Conservation (phyloP, 2,329 filamentous ascomycete genomes). For the Drechslera avenae region DNA sequence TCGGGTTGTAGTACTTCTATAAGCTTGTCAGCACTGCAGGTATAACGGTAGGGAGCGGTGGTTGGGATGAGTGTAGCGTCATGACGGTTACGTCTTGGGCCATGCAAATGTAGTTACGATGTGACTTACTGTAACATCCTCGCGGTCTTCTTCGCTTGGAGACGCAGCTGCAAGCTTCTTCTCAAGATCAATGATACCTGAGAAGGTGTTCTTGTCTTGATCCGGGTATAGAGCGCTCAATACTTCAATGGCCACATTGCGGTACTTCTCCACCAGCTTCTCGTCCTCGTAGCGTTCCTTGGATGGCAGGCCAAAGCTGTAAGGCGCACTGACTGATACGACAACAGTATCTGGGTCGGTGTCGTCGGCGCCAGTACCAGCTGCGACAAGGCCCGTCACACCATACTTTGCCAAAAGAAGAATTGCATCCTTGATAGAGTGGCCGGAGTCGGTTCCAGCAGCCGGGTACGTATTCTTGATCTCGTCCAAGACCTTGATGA, state of each 20-base stretch:
- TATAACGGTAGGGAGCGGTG: neutral
- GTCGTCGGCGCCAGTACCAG: conserved; percentile 52
- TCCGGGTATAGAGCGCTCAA: conserved; percentile 30
- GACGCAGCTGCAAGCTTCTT: conserved; percentile 65
- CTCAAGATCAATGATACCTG: conserved; percentile 58
- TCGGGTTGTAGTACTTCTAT: conserved; percentile 68
- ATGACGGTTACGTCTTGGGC: too few relatives aligned
- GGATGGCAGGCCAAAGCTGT: conserved; percentile 49
- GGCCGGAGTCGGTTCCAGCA: conserved; percentile 3
- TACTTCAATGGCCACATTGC: conserved; percentile 29
- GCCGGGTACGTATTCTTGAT: conserved; percentile 45
- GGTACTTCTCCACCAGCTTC: conserved; percentile 40
- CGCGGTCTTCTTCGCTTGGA: conserved; percentile 62
- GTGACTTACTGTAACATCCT: conserved; percentile 59
- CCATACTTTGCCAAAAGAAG: conserved; percentile 55
- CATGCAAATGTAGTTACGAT: neutral
- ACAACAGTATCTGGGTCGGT: conserved; percentile 61
- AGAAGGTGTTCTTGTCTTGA: conserved; percentile 40
- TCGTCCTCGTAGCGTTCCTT: conserved; percentile 46
- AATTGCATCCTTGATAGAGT: conserved; percentile 52
- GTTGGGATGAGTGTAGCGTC: too few relatives aligned
- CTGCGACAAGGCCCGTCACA: conserved; percentile 41
- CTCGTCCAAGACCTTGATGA: conserved; percentile 61
- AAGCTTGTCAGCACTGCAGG: neutral
- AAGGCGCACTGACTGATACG: conserved; percentile 57